Evolutionary conservation across 2,329 filamentous ascomycete genomes (phyloP).

Genomic region (Didymella glomerata): DNA sequence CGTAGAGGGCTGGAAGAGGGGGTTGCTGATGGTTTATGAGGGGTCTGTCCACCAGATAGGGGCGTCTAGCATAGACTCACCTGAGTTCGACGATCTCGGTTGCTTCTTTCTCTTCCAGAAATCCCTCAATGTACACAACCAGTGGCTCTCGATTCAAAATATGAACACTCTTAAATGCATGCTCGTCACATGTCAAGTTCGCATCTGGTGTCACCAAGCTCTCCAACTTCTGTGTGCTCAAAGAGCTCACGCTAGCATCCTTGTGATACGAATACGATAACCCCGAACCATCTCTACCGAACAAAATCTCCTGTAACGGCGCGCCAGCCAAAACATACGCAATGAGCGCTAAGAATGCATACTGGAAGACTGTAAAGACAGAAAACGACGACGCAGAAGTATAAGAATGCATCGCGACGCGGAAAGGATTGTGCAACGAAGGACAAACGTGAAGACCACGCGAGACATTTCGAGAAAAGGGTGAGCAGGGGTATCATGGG

Average conservation of each 20-base stretch:
- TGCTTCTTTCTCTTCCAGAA: slow-evolving; percentile 59
- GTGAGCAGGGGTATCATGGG: not conserved
- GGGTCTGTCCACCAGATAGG: not conserved
- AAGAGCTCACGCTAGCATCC: slow-evolving; percentile 15
- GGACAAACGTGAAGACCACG: not conserved
- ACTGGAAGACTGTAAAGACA: slow-evolving; percentile 34
- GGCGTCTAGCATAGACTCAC: slow-evolving; percentile 45
- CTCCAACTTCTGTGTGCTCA: slow-evolving; percentile 41
- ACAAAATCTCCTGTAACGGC: slow-evolving; percentile 38
- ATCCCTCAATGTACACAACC: slow-evolving; percentile 66
- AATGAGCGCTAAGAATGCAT: slow-evolving; percentile 39
- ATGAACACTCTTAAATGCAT: slow-evolving; percentile 54
- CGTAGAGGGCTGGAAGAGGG: slow-evolving; percentile 63
- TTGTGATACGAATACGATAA: slow-evolving; percentile 22
- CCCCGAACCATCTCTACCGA: slow-evolving; percentile 4
- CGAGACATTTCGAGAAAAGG: slow-evolving; percentile 3
- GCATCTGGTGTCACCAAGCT: slow-evolving; percentile 52
- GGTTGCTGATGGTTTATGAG: slow-evolving; percentile 43
- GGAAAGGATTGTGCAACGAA: not conserved
- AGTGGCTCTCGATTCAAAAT: slow-evolving; percentile 63
- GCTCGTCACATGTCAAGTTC: slow-evolving; percentile 50
- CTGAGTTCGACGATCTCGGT: slow-evolving; percentile 62
- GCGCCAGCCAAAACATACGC: slow-evolving; percentile 50
- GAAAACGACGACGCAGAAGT: slow-evolving; percentile 1
- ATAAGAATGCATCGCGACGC: slow-evolving; percentile 4